Conservation (phyloP, 2,329 filamentous ascomycete species). For the Cladophialophora psammophila region DNA sequence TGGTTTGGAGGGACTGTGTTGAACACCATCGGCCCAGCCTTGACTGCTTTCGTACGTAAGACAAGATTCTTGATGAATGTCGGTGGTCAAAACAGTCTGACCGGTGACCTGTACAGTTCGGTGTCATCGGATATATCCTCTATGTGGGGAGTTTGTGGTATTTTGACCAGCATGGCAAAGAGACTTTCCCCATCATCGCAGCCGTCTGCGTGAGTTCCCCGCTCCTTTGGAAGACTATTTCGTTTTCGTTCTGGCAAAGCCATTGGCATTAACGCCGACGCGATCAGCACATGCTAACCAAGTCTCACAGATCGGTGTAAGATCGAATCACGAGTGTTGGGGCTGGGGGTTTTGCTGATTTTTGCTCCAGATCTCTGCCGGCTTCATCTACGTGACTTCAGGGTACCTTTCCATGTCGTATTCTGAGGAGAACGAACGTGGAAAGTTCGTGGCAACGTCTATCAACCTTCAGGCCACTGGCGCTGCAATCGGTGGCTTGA, state of each 20-base stretch:
- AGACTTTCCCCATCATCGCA: constrained; percentile 21
- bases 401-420: constrained; percentile 47
- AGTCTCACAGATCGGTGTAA: constrained; percentile 5
- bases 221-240: not conserved
- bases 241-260: not conserved
- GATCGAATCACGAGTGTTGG: not conserved
- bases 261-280: not conserved
- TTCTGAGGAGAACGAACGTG: constrained; percentile 46
- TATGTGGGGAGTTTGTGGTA: constrained; percentile 29
- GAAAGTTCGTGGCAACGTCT: constrained; percentile 43
- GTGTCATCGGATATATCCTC: constrained; percentile 25
- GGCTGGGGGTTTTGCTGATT: not conserved
- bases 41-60: constrained; percentile 17
- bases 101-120: constrained; percentile 4
- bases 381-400: constrained; percentile 44
- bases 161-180: constrained; percentile 24
- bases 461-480: constrained; percentile 45
- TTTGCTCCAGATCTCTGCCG: constrained; percentile 21
- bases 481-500: constrained; percentile 22
- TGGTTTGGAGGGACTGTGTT: constrained; percentile 26
- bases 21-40: constrained; percentile 27
- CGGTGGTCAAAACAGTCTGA: not conserved
- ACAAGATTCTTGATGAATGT: not conserved
- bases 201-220: constrained; percentile 17
- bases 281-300: not conserved